Base-by-base conservation (phyloP, 1,284 basidiomycete species). In the Apiotrichum mycotoxinovorans region DNA sequence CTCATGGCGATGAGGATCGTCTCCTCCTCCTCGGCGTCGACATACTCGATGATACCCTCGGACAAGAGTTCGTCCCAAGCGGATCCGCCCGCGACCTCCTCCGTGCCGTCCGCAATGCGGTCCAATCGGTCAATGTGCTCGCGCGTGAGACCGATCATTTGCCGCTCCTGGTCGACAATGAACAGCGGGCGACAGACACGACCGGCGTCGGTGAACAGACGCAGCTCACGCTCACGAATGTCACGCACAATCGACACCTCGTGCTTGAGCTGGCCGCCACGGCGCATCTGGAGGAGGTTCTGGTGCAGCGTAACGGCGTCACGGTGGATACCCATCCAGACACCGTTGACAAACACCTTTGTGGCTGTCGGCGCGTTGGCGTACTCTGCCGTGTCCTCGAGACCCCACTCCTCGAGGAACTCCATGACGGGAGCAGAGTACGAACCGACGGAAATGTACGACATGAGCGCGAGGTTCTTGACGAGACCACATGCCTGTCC, bases 1-100 rank as follows among this genome's bases (percentile, higher is more conserved):
- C 90, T 92, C 96, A 99, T 99, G 64, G 91, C 93, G 66, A 99
- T 99, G 88, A 98, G 92, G 54, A 96, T 93, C 1, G 95, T 97
- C 79, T 99, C 96, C 78, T 99, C 95, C 77, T 99, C 96, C 74
- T 98, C 95, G 0, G 96, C 95, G 76, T 99, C 96, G 69, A 99
- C 79, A 56, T 96, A 82, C 78, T 99, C 96, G 63, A 99, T 85
- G 51, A 97, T 85, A 60, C 95, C 96, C 38, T 84, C 84, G 66
- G 89, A 88, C 54, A 98, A 80, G 57, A 99, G 77, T 34, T 89
- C 83, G 53, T 88, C 85, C 91, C 92, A 99, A 60, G 87, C 87
- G 76, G 86, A 90, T 23, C 83, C 68, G 17, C 66, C 71, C 4
- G 79, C 79, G 22, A 83, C 81, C 42, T 85, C 84, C 79, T 42